Percentiles rank a stretch among this genome's conserved stretches.
Conservation (phyloP, 202 grass and related monocot species). For the Schoenoplectus tabernaemontani region DNA sequence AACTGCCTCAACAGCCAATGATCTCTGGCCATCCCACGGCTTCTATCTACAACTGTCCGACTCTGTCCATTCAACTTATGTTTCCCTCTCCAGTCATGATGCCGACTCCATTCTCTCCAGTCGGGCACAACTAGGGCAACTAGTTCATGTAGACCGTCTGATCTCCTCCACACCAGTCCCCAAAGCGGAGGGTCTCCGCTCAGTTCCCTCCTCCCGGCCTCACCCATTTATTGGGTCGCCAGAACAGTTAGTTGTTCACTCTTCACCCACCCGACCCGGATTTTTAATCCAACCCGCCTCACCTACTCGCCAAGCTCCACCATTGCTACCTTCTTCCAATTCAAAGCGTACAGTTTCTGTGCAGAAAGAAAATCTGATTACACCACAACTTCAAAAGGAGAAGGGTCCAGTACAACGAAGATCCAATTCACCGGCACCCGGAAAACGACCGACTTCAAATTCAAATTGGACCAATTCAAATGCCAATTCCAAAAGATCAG, state of each 20-base stretch:
- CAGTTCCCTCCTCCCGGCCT: slow-evolving; percentile 38
- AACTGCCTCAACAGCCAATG: slow-evolving; percentile 56
- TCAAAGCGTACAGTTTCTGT: neutral
- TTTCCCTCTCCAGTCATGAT: slow-evolving; percentile 44
- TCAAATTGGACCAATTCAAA: slow-evolving; percentile 1
- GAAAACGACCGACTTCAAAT: neutral
- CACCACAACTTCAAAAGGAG: neutral
- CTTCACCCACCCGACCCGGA: slow-evolving; percentile 36
- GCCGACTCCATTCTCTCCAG: slow-evolving; percentile 58
- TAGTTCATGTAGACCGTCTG: slow-evolving; percentile 86
- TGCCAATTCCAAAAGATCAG: neutral
- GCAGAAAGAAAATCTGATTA: slow-evolving; percentile 9
- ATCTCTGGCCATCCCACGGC: slow-evolving; percentile 64
- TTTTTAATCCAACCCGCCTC: slow-evolving; percentile 66
- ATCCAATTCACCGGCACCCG: slow-evolving; percentile 1
- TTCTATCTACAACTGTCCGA: slow-evolving; percentile 87
- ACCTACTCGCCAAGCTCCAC: slow-evolving; percentile 24
- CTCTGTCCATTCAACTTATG: slow-evolving; percentile 77
- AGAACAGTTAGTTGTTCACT: slow-evolving; percentile 46
- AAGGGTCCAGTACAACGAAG: neutral
- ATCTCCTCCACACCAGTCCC: slow-evolving; percentile 58
- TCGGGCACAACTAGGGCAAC: slow-evolving; percentile 55
- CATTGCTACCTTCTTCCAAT: slow-evolving; percentile 33
- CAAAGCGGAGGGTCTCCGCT: slow-evolving; percentile 54
- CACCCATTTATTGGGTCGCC: slow-evolving; percentile 44